phyloP scores from a whole-genome alignment of 163 green algal species.

The Chloromonas sp. region DNA sequence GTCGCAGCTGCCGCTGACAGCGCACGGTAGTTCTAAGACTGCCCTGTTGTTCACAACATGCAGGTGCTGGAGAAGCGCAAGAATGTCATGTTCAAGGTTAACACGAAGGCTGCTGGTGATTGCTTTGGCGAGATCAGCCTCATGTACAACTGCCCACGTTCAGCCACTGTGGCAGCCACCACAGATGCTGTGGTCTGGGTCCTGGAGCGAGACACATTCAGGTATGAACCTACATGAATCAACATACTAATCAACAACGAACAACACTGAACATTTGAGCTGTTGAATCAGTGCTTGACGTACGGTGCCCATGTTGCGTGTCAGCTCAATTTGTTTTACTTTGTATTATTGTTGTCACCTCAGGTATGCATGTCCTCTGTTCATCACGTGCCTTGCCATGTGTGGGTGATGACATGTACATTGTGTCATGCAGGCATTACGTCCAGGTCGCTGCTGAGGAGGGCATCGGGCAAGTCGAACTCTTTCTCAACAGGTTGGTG shows the following conservation, averaged over 20 bases:
- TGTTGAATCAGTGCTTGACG: too few relatives aligned
- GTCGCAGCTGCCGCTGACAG: background rate
- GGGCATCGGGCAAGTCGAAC: slow-evolving; percentile 54
- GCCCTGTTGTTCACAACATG: background rate
- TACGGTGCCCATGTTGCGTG: too few relatives aligned
- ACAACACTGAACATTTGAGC: too few relatives aligned
- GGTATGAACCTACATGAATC: slow-evolving; percentile 19
- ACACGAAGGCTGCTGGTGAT: slow-evolving; percentile 78
- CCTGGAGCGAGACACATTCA: slow-evolving; percentile 80
- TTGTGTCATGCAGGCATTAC: slow-evolving; percentile 33
- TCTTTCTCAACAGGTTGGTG: slow-evolving; percentile 72
- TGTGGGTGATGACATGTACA: background rate
- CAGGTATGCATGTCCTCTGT: too few relatives aligned
- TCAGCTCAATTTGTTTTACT: too few relatives aligned
- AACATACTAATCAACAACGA: too few relatives aligned
- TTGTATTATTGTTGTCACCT: too few relatives aligned
- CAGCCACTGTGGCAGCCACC: slow-evolving; percentile 80
- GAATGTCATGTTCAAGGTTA: slow-evolving; percentile 75
- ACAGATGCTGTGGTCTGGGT: slow-evolving; percentile 78
- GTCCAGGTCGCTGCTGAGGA: slow-evolving; percentile 40
- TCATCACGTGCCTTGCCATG: too few relatives aligned
- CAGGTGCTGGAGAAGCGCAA: slow-evolving; percentile 3
- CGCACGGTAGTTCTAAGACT: too few relatives aligned
- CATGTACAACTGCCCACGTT: slow-evolving; percentile 75
- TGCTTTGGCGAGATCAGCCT: slow-evolving; percentile 87